phyloP scores from a whole-genome alignment of 2,329 filamentous ascomycete genomes.

The Penicillium corylophilum region DNA sequence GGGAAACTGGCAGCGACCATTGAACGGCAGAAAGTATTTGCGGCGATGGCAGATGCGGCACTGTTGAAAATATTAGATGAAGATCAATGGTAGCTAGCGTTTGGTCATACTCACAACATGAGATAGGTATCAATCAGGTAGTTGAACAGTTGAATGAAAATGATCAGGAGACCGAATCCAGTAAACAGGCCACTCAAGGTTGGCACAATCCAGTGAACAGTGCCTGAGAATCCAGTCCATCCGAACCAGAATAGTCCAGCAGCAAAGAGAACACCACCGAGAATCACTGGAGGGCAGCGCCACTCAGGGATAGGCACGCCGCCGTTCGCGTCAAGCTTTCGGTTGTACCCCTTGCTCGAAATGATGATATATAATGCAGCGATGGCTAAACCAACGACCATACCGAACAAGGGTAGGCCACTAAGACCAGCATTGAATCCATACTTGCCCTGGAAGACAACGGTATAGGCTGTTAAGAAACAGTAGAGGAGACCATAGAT shows the following conservation, averaged over 20 bases:
- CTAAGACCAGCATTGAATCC: constrained; percentile 67
- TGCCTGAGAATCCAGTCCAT: constrained; percentile 60
- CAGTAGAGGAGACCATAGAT: constrained; percentile 38
- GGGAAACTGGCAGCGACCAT: constrained; percentile 54
- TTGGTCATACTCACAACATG: constrained; percentile 47
- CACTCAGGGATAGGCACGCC: constrained; percentile 58
- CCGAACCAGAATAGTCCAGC: constrained; percentile 75
- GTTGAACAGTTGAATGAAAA: constrained; percentile 59
- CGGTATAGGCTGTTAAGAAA: constrained; percentile 39
- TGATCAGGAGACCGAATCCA: constrained; percentile 58
- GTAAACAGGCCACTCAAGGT: constrained; percentile 52
- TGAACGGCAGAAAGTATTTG: constrained; percentile 55
- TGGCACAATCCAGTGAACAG: constrained; percentile 42
- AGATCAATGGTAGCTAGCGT: neutral
- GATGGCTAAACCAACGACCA: constrained; percentile 71
- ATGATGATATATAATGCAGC: constrained; percentile 58
- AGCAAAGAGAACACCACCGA: constrained; percentile 54
- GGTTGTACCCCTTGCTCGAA: constrained; percentile 51
- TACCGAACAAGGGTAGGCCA: constrained; percentile 80
- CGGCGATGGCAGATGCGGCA: constrained; percentile 55
- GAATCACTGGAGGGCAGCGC: constrained; percentile 55
- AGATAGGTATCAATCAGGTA: constrained; percentile 61
- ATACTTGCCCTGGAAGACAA: constrained; percentile 56
- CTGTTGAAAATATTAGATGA: constrained; percentile 16
- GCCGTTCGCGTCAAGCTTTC: constrained; percentile 56